phyloP scores from a whole-genome alignment of 1,139 yeast genomes.

The Pichia kudriavzevii region DNA sequence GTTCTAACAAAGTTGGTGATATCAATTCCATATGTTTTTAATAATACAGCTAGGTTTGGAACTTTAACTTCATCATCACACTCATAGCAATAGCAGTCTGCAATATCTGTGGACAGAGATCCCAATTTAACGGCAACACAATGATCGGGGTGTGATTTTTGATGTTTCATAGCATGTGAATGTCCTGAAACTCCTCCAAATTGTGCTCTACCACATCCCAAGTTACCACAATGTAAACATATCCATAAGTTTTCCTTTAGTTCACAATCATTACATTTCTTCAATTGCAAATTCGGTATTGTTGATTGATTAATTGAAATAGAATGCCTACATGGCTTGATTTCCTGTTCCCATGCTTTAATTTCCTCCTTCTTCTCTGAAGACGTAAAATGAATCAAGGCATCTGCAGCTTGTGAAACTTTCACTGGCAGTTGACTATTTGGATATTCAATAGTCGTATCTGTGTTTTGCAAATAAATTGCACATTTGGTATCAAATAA shows the following conservation, averaged over 20 bases:
- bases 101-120: slow-evolving; percentile 64
- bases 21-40: slow-evolving; percentile 64
- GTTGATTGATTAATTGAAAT: slow-evolving; percentile 39
- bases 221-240: slow-evolving; percentile 77
- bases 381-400: slow-evolving; percentile 59
- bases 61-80: slow-evolving; percentile 88
- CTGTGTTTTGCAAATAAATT: slow-evolving; percentile 38
- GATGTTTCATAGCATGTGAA: slow-evolving; percentile 81
- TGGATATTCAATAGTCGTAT: slow-evolving; percentile 21
- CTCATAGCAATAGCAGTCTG: slow-evolving; percentile 80
- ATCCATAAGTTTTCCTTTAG: slow-evolving; percentile 80
- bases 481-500: slow-evolving; percentile 43
- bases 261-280: slow-evolving; percentile 60
- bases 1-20: slow-evolving; percentile 50
- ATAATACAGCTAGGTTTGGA: slow-evolving; percentile 43
- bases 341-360: slow-evolving; percentile 87
- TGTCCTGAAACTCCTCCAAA: slow-evolving; percentile 90
- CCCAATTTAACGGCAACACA: slow-evolving; percentile 87
- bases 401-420: slow-evolving; percentile 32
- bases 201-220: slow-evolving; percentile 92
- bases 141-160: slow-evolving; percentile 44
- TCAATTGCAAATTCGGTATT: slow-evolving; percentile 30
- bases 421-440: slow-evolving; percentile 16
- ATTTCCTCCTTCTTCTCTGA: slow-evolving; percentile 62
- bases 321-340: slow-evolving; percentile 73